phyloP scores from a whole-genome alignment of 2,329 filamentous ascomycete genomes.

The Microsporum canis region DNA sequence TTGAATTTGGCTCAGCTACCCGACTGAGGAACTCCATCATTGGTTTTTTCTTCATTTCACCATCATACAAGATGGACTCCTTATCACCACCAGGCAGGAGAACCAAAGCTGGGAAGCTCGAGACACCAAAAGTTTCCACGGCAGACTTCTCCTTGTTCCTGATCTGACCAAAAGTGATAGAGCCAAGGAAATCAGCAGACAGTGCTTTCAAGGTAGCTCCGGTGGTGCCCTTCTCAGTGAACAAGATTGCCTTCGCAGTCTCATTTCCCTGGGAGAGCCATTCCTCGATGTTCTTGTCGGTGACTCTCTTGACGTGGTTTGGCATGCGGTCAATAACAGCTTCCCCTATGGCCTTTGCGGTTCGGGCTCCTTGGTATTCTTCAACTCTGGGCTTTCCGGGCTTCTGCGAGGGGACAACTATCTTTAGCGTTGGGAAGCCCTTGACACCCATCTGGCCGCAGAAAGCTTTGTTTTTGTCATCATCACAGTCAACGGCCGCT shows the following conservation, averaged over 20 bases:
- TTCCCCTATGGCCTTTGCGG: conserved; percentile 77
- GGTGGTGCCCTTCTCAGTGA: conserved; percentile 84
- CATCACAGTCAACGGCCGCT: conserved; percentile 88
- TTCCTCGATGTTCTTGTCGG: conserved; percentile 63
- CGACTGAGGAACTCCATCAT: conserved; percentile 77
- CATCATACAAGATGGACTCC: conserved; percentile 62
- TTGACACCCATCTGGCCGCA: conserved; percentile 78
- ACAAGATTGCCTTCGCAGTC: conserved; percentile 73
- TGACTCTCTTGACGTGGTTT: conserved; percentile 74
- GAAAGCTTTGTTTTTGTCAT: conserved; percentile 79
- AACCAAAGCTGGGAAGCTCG: conserved; percentile 67
- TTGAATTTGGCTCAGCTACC: conserved; percentile 65
- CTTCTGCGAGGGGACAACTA: conserved; percentile 75
- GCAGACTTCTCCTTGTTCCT: conserved; percentile 65
- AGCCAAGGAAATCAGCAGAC: conserved; percentile 80
- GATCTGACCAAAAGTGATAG: conserved; percentile 69
- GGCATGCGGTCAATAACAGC: conserved; percentile 78
- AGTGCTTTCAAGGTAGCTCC: conserved; percentile 71
- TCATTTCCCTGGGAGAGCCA: conserved; percentile 61
- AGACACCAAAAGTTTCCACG: conserved; percentile 62
- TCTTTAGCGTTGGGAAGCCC: conserved; percentile 94
- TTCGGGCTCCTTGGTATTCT: conserved; percentile 77
- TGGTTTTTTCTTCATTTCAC: conserved; percentile 71
- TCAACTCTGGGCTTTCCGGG: conserved; percentile 68
- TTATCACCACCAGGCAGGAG: conserved; percentile 62